phyloP scores from a whole-genome alignment of 805 yeast genomes.

The Candida berthetii region DNA sequence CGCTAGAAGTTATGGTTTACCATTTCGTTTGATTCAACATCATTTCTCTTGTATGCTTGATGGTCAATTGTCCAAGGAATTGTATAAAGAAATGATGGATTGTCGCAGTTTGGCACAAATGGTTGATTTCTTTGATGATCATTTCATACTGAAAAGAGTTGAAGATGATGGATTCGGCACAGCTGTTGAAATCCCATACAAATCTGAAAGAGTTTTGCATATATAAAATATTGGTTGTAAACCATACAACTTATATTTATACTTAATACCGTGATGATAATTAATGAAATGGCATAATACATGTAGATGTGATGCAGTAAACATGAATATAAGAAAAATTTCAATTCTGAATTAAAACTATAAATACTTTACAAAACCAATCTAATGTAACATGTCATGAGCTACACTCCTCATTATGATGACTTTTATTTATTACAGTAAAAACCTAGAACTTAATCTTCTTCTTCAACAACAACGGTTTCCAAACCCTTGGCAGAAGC shows the following conservation, averaged over 20 bases:
- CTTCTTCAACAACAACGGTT: slow-evolving; percentile 90
- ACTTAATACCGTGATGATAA: neutral
- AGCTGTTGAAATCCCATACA: slow-evolving; percentile 54
- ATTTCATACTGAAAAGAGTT: slow-evolving; percentile 59
- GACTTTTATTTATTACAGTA: slow-evolving; percentile 4
- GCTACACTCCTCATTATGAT: neutral
- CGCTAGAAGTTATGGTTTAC: slow-evolving; percentile 75
- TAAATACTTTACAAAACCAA: neutral
- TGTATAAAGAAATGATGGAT: slow-evolving; percentile 60
- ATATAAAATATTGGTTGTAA: too few species aligned
- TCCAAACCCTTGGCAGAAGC: slow-evolving; percentile 95
- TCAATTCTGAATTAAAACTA: neutral
- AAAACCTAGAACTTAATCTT: slow-evolving; percentile 25
- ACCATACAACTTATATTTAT: too few species aligned
- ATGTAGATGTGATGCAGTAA: too few species aligned
- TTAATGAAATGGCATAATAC: neutral
- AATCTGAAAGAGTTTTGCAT: slow-evolving; percentile 20
- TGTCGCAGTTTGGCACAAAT: slow-evolving; percentile 52
- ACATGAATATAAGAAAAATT: too few species aligned
- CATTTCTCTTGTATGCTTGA: slow-evolving; percentile 87
- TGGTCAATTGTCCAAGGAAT: slow-evolving; percentile 36
- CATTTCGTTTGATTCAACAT: slow-evolving; percentile 79
- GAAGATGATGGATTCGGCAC: slow-evolving; percentile 69
- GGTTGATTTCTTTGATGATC: slow-evolving; percentile 75
- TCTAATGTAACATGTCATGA: neutral